These are phyloP conservation scores for Ganoderma sinense DNA, from an alignment of 1,284 basidiomycete species.

Conservation along the genomic window DNA sequence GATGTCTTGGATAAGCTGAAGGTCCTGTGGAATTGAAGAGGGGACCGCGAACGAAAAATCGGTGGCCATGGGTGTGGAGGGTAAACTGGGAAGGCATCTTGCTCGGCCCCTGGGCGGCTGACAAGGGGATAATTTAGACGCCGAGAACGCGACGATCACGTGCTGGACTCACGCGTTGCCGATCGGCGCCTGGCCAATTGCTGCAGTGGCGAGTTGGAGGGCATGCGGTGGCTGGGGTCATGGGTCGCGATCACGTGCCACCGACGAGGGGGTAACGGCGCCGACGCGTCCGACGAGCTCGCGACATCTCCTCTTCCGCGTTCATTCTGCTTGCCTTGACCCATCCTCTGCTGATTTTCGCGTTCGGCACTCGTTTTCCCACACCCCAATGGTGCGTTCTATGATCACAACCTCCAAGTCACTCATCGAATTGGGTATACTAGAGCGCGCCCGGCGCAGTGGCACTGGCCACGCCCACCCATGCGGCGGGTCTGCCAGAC, in stretches of 20 bases:
- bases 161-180: not conserved
- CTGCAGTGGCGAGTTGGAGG: not conserved
- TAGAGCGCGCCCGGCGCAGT: not conserved
- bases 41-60: conserved; percentile 62
- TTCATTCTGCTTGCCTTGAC: not conserved
- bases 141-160: conserved; percentile 23
- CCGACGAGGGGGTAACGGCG: not conserved
- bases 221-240: not conserved
- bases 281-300: not conserved
- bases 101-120: conserved; percentile 1
- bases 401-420: not conserved
- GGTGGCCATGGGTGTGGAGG: conserved; percentile 28
- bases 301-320: not conserved
- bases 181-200: not conserved
- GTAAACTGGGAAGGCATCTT: conserved; percentile 10
- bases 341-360: not conserved
- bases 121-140: conserved; percentile 11
- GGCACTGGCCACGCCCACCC: not conserved
- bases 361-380: too few relatives aligned
- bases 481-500: not conserved
- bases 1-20: conserved; percentile 74
- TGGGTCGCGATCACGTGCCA: not conserved
- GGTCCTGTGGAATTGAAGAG: conserved; percentile 69
- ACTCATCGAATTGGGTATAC: not conserved
- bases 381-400: not conserved